Conservation (phyloP, 192 early-diverging fungal genomes). For the Jimgerdemannia lactiflua region DNA sequence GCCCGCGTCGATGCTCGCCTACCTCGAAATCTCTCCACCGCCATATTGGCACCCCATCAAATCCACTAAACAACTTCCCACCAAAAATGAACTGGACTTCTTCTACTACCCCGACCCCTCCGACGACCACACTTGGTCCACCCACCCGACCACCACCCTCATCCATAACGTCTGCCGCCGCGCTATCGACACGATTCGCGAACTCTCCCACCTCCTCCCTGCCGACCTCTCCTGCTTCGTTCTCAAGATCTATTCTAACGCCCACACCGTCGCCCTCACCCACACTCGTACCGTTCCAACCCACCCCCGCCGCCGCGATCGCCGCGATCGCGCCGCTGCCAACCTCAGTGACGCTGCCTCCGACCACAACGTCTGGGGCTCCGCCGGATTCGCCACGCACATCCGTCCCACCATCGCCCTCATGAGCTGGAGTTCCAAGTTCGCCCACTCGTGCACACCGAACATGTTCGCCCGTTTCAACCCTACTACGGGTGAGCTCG, state of each 20-base stretch:
- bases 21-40: conserved; percentile 20
- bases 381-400: conserved; percentile 2
- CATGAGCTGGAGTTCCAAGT: conserved; percentile 32
- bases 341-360: background rate
- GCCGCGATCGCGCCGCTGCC: conserved; percentile 8
- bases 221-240: conserved; percentile 16
- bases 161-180: background rate
- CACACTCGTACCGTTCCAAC: conserved; percentile 16
- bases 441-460: conserved; percentile 34
- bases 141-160: conserved; percentile 21
- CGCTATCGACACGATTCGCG: background rate
- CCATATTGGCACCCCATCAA: conserved; percentile 3
- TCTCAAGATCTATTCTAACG: conserved; percentile 34
- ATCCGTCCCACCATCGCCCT: conserved; percentile 19
- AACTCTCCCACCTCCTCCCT: conserved; percentile 13
- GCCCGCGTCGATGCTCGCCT: conserved; percentile 32
- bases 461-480: conserved; percentile 30
- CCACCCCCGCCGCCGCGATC: conserved; percentile 12
- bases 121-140: conserved; percentile 11
- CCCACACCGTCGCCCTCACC: conserved; percentile 26
- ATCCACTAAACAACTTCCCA: background rate
- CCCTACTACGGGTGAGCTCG: conserved; percentile 14
- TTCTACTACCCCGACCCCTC: conserved; percentile 25
- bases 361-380: background rate
- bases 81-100: conserved; percentile 19